These are phyloP conservation scores for Neurospora africana DNA, from an alignment of 495 filamentous ascomycete species.

Conservation along the genomic window DNA sequence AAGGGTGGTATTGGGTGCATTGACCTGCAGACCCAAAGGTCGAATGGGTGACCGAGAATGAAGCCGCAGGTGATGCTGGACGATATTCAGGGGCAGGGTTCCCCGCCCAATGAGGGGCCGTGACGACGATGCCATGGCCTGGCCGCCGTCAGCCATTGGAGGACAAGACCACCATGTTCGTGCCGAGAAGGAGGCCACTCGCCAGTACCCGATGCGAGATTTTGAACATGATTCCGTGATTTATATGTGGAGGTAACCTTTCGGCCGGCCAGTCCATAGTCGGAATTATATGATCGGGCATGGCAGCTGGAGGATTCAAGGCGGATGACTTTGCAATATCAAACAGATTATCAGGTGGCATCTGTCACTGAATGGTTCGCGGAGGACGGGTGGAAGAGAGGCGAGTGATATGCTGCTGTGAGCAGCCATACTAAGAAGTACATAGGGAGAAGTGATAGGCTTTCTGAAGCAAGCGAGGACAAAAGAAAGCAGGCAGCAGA, in stretches of 20 bases:
- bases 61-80: not conserved
- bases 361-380: not conserved
- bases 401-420: not conserved
- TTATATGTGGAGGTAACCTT: not conserved
- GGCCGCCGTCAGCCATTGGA: not conserved
- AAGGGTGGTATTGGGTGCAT: not conserved
- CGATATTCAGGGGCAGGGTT: not conserved
- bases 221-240: not conserved
- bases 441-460: not conserved
- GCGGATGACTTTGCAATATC: not conserved
- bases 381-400: not conserved
- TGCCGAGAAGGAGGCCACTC: not conserved
- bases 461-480: not conserved
- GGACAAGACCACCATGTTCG: not conserved
- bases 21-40: not conserved
- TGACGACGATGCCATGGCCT: not conserved
- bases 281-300: not conserved
- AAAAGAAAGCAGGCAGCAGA: not conserved
- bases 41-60: not conserved
- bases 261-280: not conserved
- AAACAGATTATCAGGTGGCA: not conserved
- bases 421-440: not conserved
- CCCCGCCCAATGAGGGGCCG: not conserved
- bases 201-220: not conserved
- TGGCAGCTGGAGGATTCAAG: not conserved